phyloP scores from a whole-genome alignment of 768 basidiomycete genomes.

The Amanita rimosa region DNA sequence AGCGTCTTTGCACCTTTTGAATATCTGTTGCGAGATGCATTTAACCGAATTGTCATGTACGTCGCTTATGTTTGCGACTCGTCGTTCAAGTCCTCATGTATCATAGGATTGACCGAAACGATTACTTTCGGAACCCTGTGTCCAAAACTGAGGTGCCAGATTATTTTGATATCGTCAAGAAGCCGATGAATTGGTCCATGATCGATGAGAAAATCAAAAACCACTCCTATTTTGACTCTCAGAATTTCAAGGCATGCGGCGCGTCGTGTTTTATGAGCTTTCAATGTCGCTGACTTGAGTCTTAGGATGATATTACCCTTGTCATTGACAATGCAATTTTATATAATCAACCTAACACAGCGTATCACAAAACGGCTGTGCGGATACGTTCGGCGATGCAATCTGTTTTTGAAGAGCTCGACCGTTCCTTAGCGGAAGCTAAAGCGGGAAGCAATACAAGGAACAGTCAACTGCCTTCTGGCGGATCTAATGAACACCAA shows the following conservation, averaged over 20 bases:
- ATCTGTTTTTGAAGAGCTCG: constrained; percentile 32
- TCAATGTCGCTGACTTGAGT: not conserved
- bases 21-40: constrained; percentile 42
- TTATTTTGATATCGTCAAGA: constrained; percentile 78
- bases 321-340: constrained; percentile 78
- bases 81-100: not conserved
- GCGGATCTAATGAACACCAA: not conserved
- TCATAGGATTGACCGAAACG: constrained; percentile 56
- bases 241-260: constrained; percentile 52
- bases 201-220: constrained; percentile 77
- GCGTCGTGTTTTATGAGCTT: not conserved
- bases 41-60: constrained; percentile 65
- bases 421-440: constrained; percentile 14
- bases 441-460: not conserved
- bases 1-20: constrained; percentile 59
- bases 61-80: constrained; percentile 14
- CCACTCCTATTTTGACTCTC: constrained; percentile 72
- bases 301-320: constrained; percentile 69
- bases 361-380: constrained; percentile 58
- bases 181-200: constrained; percentile 81
- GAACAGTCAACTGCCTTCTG: not conserved
- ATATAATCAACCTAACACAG: constrained; percentile 74
- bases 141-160: constrained; percentile 72
- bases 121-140: constrained; percentile 78
- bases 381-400: constrained; percentile 36